These are phyloP conservation scores for Yamadazyma mexicana DNA, from an alignment of 1,139 yeast species.

Conservation along the genomic window DNA sequence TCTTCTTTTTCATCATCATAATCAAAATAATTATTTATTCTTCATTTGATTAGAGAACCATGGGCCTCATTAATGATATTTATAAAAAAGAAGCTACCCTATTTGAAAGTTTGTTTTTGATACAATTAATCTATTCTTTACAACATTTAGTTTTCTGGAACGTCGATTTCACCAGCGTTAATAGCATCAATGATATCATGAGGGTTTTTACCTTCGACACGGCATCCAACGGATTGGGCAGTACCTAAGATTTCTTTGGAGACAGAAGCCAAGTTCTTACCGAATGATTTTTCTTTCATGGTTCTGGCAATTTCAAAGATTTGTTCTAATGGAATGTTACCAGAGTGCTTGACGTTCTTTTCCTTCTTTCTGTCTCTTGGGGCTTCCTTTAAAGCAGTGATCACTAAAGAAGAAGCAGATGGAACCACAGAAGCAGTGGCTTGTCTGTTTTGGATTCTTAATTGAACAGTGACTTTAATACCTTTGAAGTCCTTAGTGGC, in stretches of 20 bases:
- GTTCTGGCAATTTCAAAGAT: conserved; percentile 96
- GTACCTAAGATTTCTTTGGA: conserved; percentile 99
- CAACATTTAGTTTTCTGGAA: conserved; percentile 75
- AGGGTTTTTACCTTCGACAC: conserved; percentile 99
- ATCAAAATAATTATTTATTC: conserved; percentile 13
- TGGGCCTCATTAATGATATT: conserved; percentile 15
- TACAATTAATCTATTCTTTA: conserved; percentile 14
- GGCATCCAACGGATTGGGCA: conserved; percentile 98
- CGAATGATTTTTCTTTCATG: conserved; percentile 97
- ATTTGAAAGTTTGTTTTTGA: conserved; percentile 2
- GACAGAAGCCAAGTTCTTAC: conserved; percentile 95
- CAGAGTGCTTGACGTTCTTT: conserved; percentile 99
- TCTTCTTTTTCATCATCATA: neutral
- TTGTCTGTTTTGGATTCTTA: conserved; percentile 99
- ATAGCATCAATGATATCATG: conserved; percentile 98
- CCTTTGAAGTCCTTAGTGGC: conserved; percentile 99
- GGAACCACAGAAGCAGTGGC: conserved; percentile 99
- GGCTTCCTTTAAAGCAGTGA: conserved; percentile 99
- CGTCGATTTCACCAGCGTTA: conserved; percentile 97
- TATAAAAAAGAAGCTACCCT: conserved; percentile 12
- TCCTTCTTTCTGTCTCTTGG: conserved; percentile 99
- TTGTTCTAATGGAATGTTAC: conserved; percentile 97
- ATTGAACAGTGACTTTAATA: conserved; percentile 97
- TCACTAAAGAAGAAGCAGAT: conserved; percentile 98
- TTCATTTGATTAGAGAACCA: conserved; percentile 13